Base-by-base conservation (phyloP, 441 rosid genomes). In the Capsella rubella region DNA sequence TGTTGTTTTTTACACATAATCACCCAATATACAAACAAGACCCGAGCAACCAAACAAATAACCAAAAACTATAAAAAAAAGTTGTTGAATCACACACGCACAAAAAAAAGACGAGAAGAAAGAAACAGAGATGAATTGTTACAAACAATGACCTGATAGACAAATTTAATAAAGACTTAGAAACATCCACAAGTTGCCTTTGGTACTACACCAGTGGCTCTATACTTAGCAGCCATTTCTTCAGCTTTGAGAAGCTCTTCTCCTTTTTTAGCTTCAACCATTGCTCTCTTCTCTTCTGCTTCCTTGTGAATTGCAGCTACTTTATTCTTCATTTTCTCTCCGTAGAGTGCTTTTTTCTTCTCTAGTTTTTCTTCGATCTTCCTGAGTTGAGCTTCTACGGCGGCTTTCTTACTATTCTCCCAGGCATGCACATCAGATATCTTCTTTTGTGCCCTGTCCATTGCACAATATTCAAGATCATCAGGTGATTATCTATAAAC, bases 251-350 rank as follows among this genome's bases (percentile, higher is more conserved):
- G 92, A 16, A 85, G 67, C 27, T 92, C 93, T 87, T 92, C 95
- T 42, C 89, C 91, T 4, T 87, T 89, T 45, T 67, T 78, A 27
- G 99, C 96, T 75, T 91, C 97, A 37, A 89, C 84, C 78, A 79
- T 77, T 15, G 99, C 99, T 81, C 84, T 86, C 76, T 81, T 90
- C 68, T 95, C 99, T 82, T 92, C 96, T 11, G 98, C 98, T 70
- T 81, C 71, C 78, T 79, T 92, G 83, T 88, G 98, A 25, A 90
- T 56, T 12, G 78, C 58, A 28, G 96, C 96, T n/a, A 88, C 71
- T 62, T 87, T 85, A 79, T 95, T 95, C 69, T 85, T 88, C 93
- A 87, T 92, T 62, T 80, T 85, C 85, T 95, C 99, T 31, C 84
- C 97, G 64, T 91, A 91, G 45, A 78, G 86, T 32, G 96, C 97